These are phyloP conservation scores for Hypoxylon rickii DNA, from an alignment of 495 filamentous ascomycete species.

Conservation along the genomic window DNA sequence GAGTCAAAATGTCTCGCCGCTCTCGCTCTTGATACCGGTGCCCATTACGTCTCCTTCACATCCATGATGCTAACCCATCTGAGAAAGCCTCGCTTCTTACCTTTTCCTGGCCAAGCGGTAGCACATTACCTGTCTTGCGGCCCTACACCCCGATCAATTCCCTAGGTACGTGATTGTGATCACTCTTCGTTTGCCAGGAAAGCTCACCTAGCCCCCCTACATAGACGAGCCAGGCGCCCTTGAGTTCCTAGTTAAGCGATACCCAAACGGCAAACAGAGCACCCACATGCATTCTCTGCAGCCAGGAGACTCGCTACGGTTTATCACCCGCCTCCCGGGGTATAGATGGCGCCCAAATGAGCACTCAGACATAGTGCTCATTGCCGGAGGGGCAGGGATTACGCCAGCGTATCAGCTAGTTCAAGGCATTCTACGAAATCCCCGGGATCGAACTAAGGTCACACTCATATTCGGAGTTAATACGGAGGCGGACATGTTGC, in stretches of 20 bases:
- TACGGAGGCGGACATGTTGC: conserved; percentile 63
- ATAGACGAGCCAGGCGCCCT: conserved; percentile 58
- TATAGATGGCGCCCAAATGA: conserved; percentile 61
- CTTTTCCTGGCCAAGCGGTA: conserved; percentile 55
- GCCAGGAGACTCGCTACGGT: conserved; percentile 62
- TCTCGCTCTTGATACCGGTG: no score
- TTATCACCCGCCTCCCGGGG: conserved; percentile 55
- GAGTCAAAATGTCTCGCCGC: conserved; percentile 15
- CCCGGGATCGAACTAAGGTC: conserved; percentile 64
- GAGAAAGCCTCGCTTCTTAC: conserved; percentile 58
- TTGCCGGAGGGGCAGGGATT: conserved; percentile 68
- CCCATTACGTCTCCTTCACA: neutral
- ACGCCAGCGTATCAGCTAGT: conserved; percentile 66
- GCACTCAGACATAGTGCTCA: conserved; percentile 58
- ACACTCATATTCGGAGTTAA: conserved; percentile 70
- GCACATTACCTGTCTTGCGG: conserved; percentile 57
- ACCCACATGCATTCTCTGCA: conserved; percentile 63
- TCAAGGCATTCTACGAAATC: conserved; percentile 64
- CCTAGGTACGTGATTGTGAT: conserved; percentile 52
- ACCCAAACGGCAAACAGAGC: conserved; percentile 66
- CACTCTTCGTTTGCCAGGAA: no score
- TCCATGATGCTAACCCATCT: neutral
- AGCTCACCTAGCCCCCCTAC: neutral
- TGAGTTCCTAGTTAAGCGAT: conserved; percentile 66
- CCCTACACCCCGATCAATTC: conserved; percentile 65